Evolutionary conservation across 352 stramenopile species (phyloP), one percentile per base, ranked within the genome.

Genomic region (Pythium aristosporum): DNA sequence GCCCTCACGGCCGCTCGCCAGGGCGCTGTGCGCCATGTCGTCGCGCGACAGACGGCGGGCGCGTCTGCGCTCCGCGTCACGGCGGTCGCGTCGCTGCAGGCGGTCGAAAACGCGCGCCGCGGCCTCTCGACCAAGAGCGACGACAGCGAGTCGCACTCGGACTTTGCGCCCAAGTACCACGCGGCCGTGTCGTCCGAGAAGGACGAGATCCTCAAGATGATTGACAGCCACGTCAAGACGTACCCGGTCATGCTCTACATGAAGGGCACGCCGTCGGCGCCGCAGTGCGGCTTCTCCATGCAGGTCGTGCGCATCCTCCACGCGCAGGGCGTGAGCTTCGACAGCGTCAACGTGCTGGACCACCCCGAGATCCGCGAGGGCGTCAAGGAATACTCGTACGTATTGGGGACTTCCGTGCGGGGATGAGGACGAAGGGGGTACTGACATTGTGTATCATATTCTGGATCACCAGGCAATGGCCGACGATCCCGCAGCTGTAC

Each of bases 171-270:
- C 30, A 80, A 96, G 71, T 92, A 85, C 64, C 85, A 96, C 72
- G 87, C 87, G 25, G 85, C 83, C 60, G 81, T 84, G 69, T 94
- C 87, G n/a, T 85, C 68, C 46, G 84, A 96, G 69, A 90, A 90
- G 73, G 85, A 96, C 57, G 87, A 94, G 65, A 88, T 96, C 65
- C 70, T 94, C 63, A 91, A 92, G 66, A 92, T 96, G 80, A 96
- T 97, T 68, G 80, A 95, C 47, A 94, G 75, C 70, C 86, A 94
- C 68, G 86, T 97, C 36, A 92, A 95, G 68, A 87, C 79, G 63
- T 90, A 99, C 79, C 88, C 79, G 7, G 75, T 99, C 34, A 98
- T 99, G 96, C 84, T 99, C 0, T 99, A 99, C 87, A 99, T 99
- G 98, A 99, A 99, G 79, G 98, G 98, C 57, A 99, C 96, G 63